phyloP scores from a whole-genome alignment of 2,329 filamentous ascomycete species.

The Daldinia eschscholtzii region DNA sequence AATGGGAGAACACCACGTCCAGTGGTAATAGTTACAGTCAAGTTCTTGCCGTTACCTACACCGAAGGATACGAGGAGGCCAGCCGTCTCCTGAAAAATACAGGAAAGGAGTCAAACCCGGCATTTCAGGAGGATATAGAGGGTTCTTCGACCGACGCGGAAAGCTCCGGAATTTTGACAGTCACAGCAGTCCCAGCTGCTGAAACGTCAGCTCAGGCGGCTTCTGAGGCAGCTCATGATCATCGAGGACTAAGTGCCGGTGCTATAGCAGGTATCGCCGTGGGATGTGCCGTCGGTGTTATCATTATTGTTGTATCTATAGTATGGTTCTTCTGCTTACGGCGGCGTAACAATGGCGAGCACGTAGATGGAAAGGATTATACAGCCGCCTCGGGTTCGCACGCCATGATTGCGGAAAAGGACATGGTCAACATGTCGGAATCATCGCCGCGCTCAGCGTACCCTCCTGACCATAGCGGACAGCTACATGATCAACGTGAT shows the following conservation, averaged over 20 bases:
- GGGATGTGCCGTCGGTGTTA: conserved; percentile 46
- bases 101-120: conserved; percentile 10
- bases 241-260: conserved; percentile 42
- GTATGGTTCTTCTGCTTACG: conserved; percentile 60
- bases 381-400: conserved; percentile 47
- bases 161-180: conserved; percentile 9
- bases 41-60: conserved; percentile 34
- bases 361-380: conserved; percentile 40
- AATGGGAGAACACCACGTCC: conserved; percentile 41
- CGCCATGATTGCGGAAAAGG: conserved; percentile 63
- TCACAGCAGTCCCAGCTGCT: conserved; percentile 10
- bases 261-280: conserved; percentile 49
- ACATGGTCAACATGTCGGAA: conserved; percentile 54
- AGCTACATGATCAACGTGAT: conserved; percentile 22
- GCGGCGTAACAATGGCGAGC: conserved; percentile 44
- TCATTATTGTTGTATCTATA: conserved; percentile 57
- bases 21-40: conserved; percentile 42
- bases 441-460: conserved; percentile 40
- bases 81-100: neutral
- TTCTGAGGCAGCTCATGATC: neutral
- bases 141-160: neutral
- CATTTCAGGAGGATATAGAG: conserved; percentile 9
- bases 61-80: neutral
- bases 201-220: conserved; percentile 3
- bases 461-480: conserved; percentile 32